Percentiles rank a stretch among this genome's conserved stretches.
phyloP scores from a whole-genome alignment of 1,284 basidiomycete genomes.

The Athelia psychrophila region DNA sequence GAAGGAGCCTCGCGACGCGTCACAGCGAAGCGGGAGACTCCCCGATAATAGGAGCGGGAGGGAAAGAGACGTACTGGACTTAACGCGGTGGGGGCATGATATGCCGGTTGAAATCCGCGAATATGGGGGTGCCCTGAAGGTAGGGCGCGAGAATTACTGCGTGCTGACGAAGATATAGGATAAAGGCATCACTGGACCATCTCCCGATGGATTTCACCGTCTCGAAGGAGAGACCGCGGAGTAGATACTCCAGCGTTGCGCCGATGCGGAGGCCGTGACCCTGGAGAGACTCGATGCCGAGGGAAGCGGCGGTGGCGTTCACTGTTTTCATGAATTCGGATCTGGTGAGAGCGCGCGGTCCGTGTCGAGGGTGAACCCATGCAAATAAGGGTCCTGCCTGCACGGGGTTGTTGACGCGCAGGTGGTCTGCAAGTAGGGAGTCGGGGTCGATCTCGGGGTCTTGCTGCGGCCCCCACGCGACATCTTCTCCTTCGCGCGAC shows the following conservation, averaged over 20 bases:
- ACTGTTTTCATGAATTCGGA: conserved; percentile 1
- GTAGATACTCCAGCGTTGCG: conserved; percentile 6
- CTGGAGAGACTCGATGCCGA: not conserved
- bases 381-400: conserved; percentile 19
- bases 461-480: conserved; percentile 26
- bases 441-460: conserved; percentile 23
- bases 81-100: no score
- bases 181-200: conserved; percentile 18
- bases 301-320: not conserved
- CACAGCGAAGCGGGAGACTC: no score
- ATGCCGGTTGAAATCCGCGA: no score
- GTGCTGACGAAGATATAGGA: conserved; percentile 13
- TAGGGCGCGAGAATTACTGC: conserved; percentile 16
- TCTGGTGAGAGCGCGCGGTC: conserved; percentile 1
- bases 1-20: no score
- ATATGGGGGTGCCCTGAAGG: no score
- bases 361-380: conserved; percentile 17
- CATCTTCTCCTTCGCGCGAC: conserved; percentile 16
- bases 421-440: conserved; percentile 22
- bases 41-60: no score
- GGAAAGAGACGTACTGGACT: no score
- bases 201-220: conserved; percentile 13
- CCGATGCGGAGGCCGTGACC: conserved; percentile 10
- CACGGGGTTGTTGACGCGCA: conserved; percentile 25
- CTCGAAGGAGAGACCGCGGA: conserved; percentile 11